These are phyloP conservation scores for Metschnikowia rubicola DNA, from an alignment of 805 yeast species.

Conservation along the genomic window DNA sequence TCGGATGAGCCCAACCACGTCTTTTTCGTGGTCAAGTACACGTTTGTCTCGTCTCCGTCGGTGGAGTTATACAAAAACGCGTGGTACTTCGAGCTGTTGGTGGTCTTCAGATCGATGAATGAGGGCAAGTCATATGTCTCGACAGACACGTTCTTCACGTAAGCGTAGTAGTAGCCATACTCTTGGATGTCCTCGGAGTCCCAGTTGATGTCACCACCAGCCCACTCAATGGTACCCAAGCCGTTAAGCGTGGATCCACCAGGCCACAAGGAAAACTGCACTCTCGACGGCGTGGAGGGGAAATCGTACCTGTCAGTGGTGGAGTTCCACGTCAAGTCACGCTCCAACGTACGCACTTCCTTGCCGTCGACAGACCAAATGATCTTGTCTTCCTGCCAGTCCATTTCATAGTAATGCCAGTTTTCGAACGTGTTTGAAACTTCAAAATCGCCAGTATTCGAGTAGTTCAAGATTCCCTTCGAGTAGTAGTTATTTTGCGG, in stretches of 20 bases:
- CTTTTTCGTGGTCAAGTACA: slow-evolving; percentile 60
- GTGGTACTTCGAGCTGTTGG: slow-evolving; percentile 41
- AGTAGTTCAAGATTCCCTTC: slow-evolving; percentile 68
- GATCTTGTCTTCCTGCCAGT: slow-evolving; percentile 73
- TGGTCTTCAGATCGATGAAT: slow-evolving; percentile 41
- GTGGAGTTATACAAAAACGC: slow-evolving; percentile 46
- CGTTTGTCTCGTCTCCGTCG: slow-evolving; percentile 32
- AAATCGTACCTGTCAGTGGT: slow-evolving; percentile 54
- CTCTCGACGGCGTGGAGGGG: slow-evolving; percentile 74
- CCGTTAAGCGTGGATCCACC: slow-evolving; percentile 58
- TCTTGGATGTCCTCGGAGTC: slow-evolving; percentile 64
- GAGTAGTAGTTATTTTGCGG: slow-evolving; percentile 81
- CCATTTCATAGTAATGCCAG: slow-evolving; percentile 73
- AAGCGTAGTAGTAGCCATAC: slow-evolving; percentile 79
- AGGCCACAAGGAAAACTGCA: slow-evolving; percentile 78
- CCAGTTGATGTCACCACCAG: slow-evolving; percentile 90
- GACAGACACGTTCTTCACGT: slow-evolving; percentile 56
- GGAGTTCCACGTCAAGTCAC: slow-evolving; percentile 56
- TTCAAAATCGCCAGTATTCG: slow-evolving; percentile 47
- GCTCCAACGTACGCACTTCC: slow-evolving; percentile 60
- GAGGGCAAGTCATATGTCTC: slow-evolving; percentile 73
- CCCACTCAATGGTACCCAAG: slow-evolving; percentile 72
- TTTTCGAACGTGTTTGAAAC: slow-evolving; percentile 57
- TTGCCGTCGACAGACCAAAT: slow-evolving; percentile 74
- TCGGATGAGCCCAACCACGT: slow-evolving; percentile 58